Base-by-base conservation (phyloP, 768 basidiomycete species). In the Cantharellus anzutake region DNA sequence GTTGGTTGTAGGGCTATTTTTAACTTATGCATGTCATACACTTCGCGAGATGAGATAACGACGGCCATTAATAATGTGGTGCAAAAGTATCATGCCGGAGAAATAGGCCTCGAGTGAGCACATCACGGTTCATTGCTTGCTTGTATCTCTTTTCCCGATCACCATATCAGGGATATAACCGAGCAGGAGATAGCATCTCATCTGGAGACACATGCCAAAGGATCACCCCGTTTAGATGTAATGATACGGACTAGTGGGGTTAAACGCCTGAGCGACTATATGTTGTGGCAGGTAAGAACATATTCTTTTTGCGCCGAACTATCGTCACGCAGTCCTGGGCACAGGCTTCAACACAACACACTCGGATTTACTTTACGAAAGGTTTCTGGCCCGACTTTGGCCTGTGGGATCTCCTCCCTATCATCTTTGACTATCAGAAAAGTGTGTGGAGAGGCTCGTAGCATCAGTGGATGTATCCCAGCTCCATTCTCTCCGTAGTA, bases 341-440 rank as follows among this genome's bases (percentile, higher is more conserved):
- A 4, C 66, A 96, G 89, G 82, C 82, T 62, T 83, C 77, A 58
- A 83, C 7, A 7, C 14, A 93, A 65, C 69, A 84, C 63, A 89
- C 90, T 0, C 89, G 93, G 64, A 71, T 99, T 4, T 89, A 97
- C 66, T 92, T 96, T 69, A 77, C 81, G 20, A 72, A 80, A 11
- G 79, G 80, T 0, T 91, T 84, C 66, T 99, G 96, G 96, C 96
- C 96, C 0, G 84, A 92, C 59, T 94, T 96, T 66, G 86, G 91
- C 3, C 67, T 97, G 2, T 74, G 79, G 60, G 87, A 98, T 64
- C 80, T 99, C 65, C 69, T 96, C 34, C 89, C 91, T 1, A 81
- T 98, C 57, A 71, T 99, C 20, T 73, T 98, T 50, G 83, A 86
- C 58, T 98, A 83, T 70, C 94, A 99, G 69, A 78, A 80, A 52